Evolutionary conservation across 345 rosid genomes (phyloP), one percentile per base, ranked within the genome.

Genomic region (Syzygium aromaticum): DNA sequence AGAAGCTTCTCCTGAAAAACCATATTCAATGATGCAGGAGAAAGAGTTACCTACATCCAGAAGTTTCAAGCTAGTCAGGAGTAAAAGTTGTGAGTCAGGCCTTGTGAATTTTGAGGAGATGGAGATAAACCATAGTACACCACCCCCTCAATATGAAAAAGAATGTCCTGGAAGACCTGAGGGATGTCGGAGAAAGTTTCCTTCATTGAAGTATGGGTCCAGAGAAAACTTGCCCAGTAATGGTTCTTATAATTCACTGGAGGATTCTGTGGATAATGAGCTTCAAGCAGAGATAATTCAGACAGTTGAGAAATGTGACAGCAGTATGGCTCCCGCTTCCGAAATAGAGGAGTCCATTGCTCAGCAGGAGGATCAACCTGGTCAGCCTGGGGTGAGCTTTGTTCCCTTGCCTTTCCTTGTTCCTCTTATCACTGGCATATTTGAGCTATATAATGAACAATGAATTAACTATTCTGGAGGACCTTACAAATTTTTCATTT

Each of bases 51-150:
- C 86, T 77, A 87, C 87, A 46, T 87, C 90, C 49, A 85, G 87
- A 86, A 92, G 91, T 90, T 90, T 90, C 89, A 92, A 90, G 87
- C 89, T 95, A 85, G 67, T 61, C 22, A 93, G 93, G 86, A 97
- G 98, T 90, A 95, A 86, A 90, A 97, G 99, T 89, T 95, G 95
- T 90, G 90, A 91, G 88, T 95, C 94, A 54, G 93, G 91, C 87
- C 84, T 95, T 14, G 85, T 87, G 84, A 77, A 78, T 85, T 89
- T 67, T 84, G 93, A 92, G 89, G 90, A 84, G 86, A 86, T 88
- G 78, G 92, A 89, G 57, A 89, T 84, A 73, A 88, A 88, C 85
- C 89, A 86, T 49, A 87, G 86, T 89, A 90, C 93, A 38, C 92
- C 94, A 21, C 91, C 92, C 30, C 84, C 51, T 4, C 89, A 86